Evolutionary conservation across 2,329 filamentous ascomycete genomes (phyloP).

Genomic region (Fusarium siculi): DNA sequence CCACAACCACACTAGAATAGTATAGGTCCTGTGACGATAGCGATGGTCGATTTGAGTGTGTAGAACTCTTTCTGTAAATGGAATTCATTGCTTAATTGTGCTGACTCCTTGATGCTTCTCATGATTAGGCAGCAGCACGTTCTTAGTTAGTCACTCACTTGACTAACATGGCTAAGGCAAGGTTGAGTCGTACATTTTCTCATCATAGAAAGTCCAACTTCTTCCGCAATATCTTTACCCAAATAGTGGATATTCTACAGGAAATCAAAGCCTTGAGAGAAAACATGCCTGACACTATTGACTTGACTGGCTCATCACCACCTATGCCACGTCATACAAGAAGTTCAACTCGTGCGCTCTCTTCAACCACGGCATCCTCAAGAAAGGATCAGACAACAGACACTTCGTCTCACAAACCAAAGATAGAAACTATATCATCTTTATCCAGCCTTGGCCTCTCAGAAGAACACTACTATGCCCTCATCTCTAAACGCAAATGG

Average conservation of each 20-base stretch:
- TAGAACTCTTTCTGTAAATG: background rate
- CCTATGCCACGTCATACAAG: slow-evolving; percentile 16
- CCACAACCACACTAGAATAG: background rate
- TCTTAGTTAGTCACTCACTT: background rate
- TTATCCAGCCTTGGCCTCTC: background rate
- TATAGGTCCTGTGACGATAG: background rate
- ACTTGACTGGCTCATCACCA: background rate
- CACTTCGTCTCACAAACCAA: background rate
- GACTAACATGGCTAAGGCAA: background rate
- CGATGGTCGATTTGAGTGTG: background rate
- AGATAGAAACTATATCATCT: background rate
- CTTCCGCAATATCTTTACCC: background rate
- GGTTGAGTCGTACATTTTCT: background rate
- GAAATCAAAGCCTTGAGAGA: no score
- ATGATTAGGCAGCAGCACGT: slow-evolving; percentile 22
- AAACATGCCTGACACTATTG: slow-evolving; percentile 10
- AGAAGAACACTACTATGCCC: background rate
- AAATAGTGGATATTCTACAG: background rate
- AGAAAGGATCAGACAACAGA: background rate
- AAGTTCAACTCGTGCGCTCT: slow-evolving; percentile 14
- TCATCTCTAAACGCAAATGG: slow-evolving; percentile 31
- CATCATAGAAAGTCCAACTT: background rate
- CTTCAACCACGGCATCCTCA: background rate
- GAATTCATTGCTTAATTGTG: background rate
- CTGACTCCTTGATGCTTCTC: slow-evolving; percentile 7